Base-by-base conservation (phyloP, 805 yeast genomes). In the Cyberlindnera petersonii region DNA sequence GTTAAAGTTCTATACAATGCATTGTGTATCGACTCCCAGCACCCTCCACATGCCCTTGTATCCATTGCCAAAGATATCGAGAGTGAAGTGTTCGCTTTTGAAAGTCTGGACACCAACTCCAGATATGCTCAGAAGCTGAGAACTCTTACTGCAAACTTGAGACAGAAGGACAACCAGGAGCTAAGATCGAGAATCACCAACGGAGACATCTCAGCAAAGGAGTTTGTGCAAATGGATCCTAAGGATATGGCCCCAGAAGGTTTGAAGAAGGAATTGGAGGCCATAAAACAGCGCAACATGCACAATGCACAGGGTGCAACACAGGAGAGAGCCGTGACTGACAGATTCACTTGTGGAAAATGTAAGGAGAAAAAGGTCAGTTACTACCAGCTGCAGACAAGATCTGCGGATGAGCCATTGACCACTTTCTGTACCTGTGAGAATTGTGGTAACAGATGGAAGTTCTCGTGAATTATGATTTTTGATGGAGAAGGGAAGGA, bases 361-460 rank as follows among this genome's bases (percentile, higher is more conserved):
- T 93, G 98, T 75, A 93, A 91, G 65, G 91, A 88, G 61, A 88
- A 89, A 73, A 88, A 87, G 69, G 98, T 93, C 29, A 84, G 95
- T 52, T 93, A 93, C 63, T 91, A 89, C 64, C 98, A 93, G 68
- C 75, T 93, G 82, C 98, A 93, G 71, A 93, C 98, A 24, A 75
- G 98, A 65, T 86, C 96, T 42, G 98, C 98, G 15, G 98, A 93
- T 77, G 98, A 93, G 65, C 98, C 98, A 43, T 75, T 93, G 56
- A 93, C 98, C 7, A 93, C 98, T 1, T 93, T 93, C 61, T 93
- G 98, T 69, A 89, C 96, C 4, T 93, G 98, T 69, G 97, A 89
- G 57, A 86, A 78, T 49, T 93, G 98, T 69, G 98, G 98, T 47
- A 87, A 93, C 59, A 77, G 98, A 63, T 93, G 98, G 98, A 93